Conservation (phyloP, 371 early-diverging fungal species). For the Actinomucor elegans region DNA sequence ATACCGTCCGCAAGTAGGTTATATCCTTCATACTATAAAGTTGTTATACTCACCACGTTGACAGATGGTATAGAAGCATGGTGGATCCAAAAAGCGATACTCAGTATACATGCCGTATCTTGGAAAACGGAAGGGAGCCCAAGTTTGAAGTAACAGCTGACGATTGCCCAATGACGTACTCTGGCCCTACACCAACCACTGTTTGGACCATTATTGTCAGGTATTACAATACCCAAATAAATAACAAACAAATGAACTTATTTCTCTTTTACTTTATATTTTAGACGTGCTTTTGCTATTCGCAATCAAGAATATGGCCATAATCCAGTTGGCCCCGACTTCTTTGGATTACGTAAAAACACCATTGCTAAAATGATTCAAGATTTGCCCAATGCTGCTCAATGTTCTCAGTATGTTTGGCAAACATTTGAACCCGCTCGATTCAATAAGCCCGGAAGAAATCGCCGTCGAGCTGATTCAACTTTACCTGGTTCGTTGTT, state of each 20-base stretch:
- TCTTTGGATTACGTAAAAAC: constrained; percentile 87
- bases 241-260: not conserved
- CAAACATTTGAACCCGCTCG: constrained; percentile 65
- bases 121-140: constrained; percentile 84
- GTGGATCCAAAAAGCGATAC: constrained; percentile 68
- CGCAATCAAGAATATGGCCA: constrained; percentile 80
- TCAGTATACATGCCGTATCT: constrained; percentile 77
- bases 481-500: constrained; percentile 28
- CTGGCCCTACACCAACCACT: constrained; percentile 54
- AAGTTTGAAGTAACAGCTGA: constrained; percentile 55
- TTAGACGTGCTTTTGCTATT: constrained; percentile 58
- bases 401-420: constrained; percentile 76
- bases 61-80: constrained; percentile 77
- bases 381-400: constrained; percentile 78
- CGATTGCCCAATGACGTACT: constrained; percentile 46
- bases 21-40: not conserved
- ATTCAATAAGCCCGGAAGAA: constrained; percentile 46
- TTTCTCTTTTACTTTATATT: constrained; percentile 3
- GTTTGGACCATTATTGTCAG: constrained; percentile 56
- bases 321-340: constrained; percentile 90
- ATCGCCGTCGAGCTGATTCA: constrained; percentile 40
- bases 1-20: constrained; percentile 59
- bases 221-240: constrained; percentile 10
- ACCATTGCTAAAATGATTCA: constrained; percentile 91
- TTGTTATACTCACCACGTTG: too few relatives aligned